Evolutionary conservation across 148 eudicot genomes (phyloP).

Genomic region (Rhododendron ovatum): DNA sequence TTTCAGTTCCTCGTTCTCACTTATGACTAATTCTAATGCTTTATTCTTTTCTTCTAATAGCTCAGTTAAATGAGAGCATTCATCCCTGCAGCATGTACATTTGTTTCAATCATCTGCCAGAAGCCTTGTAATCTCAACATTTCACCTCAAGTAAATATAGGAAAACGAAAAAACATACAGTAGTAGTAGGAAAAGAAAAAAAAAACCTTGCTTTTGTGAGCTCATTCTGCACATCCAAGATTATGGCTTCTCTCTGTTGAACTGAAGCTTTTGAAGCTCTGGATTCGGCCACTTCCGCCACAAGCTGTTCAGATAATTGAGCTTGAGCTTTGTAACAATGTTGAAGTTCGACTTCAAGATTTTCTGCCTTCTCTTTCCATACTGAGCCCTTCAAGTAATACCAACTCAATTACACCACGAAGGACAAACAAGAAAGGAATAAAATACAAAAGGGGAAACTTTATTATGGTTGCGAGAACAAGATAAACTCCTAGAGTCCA

Average conservation of each 20-base stretch:
- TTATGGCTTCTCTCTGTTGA: slow-evolving; percentile 71
- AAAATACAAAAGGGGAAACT: neutral
- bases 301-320: slow-evolving; percentile 85
- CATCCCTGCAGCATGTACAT: slow-evolving; percentile 52
- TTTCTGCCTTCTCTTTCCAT: slow-evolving; percentile 97
- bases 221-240: slow-evolving; percentile 19
- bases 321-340: slow-evolving; percentile 97
- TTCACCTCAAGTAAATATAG: too few relatives aligned
- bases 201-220: slow-evolving; percentile 2
- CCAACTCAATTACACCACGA: slow-evolving; percentile 12
- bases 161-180: neutral
- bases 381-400: slow-evolving; percentile 64
- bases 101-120: neutral
- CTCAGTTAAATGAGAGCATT: slow-evolving; percentile 47
- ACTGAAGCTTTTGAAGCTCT: slow-evolving; percentile 63
- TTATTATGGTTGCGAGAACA: neutral
- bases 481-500: neutral
- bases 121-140: neutral
- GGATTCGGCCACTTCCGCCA: slow-evolving; percentile 87
- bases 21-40: slow-evolving; percentile 57
- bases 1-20: slow-evolving; percentile 68
- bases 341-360: slow-evolving; percentile 82
- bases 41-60: slow-evolving; percentile 71
- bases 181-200: neutral
- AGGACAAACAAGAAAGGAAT: neutral